A percentile compares a stretch with the other conserved stretches of the same genome.
These are phyloP conservation scores for Alopecurus myosuroides DNA, from an alignment of 176 grass and related monocot species.

Conservation along the genomic window DNA sequence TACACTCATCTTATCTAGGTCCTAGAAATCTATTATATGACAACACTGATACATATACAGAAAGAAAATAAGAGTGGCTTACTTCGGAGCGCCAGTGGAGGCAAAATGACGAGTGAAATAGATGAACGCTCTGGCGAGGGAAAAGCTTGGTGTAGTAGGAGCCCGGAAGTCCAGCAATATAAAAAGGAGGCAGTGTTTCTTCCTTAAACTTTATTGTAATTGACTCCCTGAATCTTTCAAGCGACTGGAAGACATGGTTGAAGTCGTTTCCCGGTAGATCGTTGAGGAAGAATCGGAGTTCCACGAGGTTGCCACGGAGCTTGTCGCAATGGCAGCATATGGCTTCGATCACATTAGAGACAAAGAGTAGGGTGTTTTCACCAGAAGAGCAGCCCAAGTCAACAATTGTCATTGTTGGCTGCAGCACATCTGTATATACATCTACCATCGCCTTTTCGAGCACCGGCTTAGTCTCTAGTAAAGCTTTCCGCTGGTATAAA, in stretches of 20 bases:
- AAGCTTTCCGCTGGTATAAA: constrained; percentile 16
- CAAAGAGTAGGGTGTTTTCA: constrained; percentile 6
- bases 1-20: too few species aligned
- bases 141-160: background rate
- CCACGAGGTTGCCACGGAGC: background rate
- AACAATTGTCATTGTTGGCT: background rate
- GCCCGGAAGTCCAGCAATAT: too few species aligned
- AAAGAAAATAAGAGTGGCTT: background rate
- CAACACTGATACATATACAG: too few species aligned
- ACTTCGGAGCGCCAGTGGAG: background rate
- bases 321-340: background rate
- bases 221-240: background rate
- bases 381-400: constrained; percentile 41
- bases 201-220: background rate
- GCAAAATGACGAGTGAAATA: background rate
- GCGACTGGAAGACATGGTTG: constrained; percentile 33
- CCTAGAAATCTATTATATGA: too few species aligned
- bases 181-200: background rate
- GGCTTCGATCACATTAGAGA: background rate
- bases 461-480: background rate
- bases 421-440: background rate
- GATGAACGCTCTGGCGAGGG: background rate
- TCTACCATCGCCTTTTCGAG: background rate
- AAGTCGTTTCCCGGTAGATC: constrained; percentile 44
- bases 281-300: too few species aligned